A percentile compares a stretch with the other conserved stretches of the same genome.
Evolutionary conservation across 2,329 filamentous ascomycete species (phyloP).

Genomic region (Penicillium olsonii): DNA sequence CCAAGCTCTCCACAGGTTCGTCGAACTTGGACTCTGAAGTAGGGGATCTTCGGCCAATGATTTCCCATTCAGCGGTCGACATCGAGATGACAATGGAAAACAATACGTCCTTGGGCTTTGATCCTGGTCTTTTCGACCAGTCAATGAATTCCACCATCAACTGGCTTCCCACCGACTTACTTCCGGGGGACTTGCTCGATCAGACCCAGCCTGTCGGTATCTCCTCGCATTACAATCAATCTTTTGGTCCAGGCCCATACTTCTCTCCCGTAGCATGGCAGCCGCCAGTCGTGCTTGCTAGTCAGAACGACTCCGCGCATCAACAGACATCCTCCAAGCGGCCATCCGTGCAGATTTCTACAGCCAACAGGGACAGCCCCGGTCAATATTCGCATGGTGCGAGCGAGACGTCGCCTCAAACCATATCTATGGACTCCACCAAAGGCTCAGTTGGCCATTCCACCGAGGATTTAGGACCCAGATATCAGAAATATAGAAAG

Average conservation of each 20-base stretch:
- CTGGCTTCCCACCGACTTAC: conserved; percentile 38
- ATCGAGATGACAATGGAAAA: conserved; percentile 22
- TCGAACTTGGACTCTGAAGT: conserved; percentile 10
- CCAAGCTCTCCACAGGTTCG: conserved; percentile 12
- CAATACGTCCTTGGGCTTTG: conserved; percentile 24
- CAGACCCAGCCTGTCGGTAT: conserved; percentile 12
- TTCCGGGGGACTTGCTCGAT: conserved; percentile 19
- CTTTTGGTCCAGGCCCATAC: conserved; percentile 18
- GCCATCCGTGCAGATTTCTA: conserved; percentile 21
- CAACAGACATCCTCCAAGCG: conserved; percentile 21
- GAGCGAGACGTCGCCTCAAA: conserved; percentile 26
- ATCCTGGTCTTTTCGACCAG: conserved; percentile 28
- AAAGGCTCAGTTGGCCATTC: conserved; percentile 30
- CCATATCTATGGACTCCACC: conserved; percentile 19
- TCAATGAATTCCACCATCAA: conserved; percentile 36
- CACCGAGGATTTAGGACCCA: conserved; percentile 28
- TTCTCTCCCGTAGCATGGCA: conserved; percentile 28
- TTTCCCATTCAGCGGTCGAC: conserved; percentile 11
- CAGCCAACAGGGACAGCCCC: conserved; percentile 22
- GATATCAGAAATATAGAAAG: conserved; percentile 29
- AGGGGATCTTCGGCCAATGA: conserved; percentile 10
- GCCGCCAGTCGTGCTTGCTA: conserved; percentile 26
- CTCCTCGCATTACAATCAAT: conserved; percentile 21
- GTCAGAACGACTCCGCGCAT: conserved; percentile 16
- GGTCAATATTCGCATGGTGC: conserved; percentile 19